Base-by-base conservation (phyloP, 2,329 filamentous ascomycete species). In the Fusarium xylarioides region DNA sequence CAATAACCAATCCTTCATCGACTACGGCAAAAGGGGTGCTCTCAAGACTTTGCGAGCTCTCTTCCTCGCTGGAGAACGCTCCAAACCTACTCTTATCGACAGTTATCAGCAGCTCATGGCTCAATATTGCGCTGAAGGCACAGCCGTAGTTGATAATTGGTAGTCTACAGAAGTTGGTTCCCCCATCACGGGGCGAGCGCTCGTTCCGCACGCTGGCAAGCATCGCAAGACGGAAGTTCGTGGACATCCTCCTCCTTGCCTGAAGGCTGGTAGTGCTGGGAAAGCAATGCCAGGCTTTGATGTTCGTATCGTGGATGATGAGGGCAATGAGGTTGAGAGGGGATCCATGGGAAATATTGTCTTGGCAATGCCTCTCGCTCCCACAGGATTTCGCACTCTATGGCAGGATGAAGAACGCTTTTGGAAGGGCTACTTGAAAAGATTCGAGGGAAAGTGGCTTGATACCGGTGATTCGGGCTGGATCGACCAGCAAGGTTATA, bases 251-350 rank as follows among this genome's bases (percentile, higher is more conserved):
- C 81, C 82, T 43, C 88, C 91, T 4, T 80, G 83, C 1, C 89
- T 95, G 79, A 95, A 92, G 76, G 93, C 95, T 2, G 95, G 95
- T 2, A 95, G 93, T 68, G 95, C 95, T 10, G 95, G 95, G 1
- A 96, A 97, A 80, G 89, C 95, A 0, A 94, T 97, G 91, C 95
- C 95, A 0, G 95, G 95, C 0, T 98, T 97, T 77, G 93, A 97
- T 76, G 92, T 98, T 7, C 88, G 92, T 21, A 87, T 95, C 19
- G 94, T 98, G 6, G 91, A 97, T 79, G 95, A 98, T 76, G 84
- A 90, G 1, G 95, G 95, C 10, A 86, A 87, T 3, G 92, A 95
- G 79, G 85, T 97, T 0, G 81, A 87, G n/a, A 85, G 82, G 35
- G 93, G 93, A 3, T 90, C 84, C 28, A 97, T 97, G 93, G 95